Evolutionary conservation across 108 stramenopile genomes (phyloP).

Genomic region (Skeletonema grethae): DNA sequence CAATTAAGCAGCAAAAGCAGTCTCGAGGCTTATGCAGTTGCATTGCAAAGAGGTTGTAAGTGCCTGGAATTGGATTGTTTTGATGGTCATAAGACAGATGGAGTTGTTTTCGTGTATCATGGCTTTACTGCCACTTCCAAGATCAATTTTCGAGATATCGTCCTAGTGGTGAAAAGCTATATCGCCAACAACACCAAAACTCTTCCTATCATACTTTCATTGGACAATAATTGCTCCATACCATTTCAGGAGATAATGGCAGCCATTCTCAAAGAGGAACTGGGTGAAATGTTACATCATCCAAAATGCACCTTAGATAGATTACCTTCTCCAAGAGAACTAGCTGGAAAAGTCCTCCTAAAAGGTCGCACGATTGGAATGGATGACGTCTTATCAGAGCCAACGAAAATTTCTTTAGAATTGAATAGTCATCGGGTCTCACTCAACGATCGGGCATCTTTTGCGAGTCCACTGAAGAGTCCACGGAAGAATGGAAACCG

Average conservation of each 20-base stretch:
- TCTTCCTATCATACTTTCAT: slow-evolving; percentile 90
- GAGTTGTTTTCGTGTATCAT: slow-evolving; percentile 91
- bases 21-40: slow-evolving; percentile 77
- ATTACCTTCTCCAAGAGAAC: slow-evolving; percentile 74
- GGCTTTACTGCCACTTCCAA: slow-evolving; percentile 91
- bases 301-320: slow-evolving; percentile 50
- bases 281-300: slow-evolving; percentile 72
- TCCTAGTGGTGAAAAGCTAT: slow-evolving; percentile 70
- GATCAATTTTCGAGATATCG: slow-evolving; percentile 78
- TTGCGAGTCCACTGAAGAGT: neutral
- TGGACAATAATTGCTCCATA: slow-evolving; percentile 95
- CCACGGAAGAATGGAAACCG: neutral
- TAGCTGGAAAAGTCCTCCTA: slow-evolving; percentile 82
- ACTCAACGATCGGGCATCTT: neutral
- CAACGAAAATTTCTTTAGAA: slow-evolving; percentile 21
- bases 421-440: neutral
- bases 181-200: slow-evolving; percentile 53
- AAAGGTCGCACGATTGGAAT: slow-evolving; percentile 75
- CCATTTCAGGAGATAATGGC: slow-evolving; percentile 88
- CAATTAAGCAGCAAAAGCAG: slow-evolving; percentile 76
- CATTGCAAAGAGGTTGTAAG: slow-evolving; percentile 89
- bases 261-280: slow-evolving; percentile 47
- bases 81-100: slow-evolving; percentile 67
- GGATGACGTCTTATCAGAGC: slow-evolving; percentile 44
- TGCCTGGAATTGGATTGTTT: slow-evolving; percentile 98